Base-by-base conservation (phyloP, 2,329 filamentous ascomycete species). In the Plectosphaerella plurivora region DNA sequence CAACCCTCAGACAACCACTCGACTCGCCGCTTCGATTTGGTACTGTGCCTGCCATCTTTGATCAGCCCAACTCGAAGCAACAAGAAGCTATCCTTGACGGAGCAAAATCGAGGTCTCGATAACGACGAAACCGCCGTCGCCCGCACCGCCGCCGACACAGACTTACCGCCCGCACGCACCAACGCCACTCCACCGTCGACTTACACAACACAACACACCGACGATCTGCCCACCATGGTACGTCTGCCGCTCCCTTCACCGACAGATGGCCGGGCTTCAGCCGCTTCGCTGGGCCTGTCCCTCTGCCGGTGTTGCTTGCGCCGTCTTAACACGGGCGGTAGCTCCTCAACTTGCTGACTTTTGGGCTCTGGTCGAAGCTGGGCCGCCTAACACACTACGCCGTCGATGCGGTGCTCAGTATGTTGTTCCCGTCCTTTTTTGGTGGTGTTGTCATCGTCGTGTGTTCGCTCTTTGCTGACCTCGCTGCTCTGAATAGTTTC, bases 331-430 rank as follows among this genome's bases (percentile, higher is more conserved):
- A 68, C 70, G 62, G 59, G 63, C 58, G 59, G 67, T 71, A 84
- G 79, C 72, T 85, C 70, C 80, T 85, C 75, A 78, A 84, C 74
- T 77, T 84, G 72, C 82, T 86, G 77, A 84, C 82, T 69, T 79
- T 88, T 74, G 83, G 80, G 70, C 74, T 86, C 62, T 83, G 76
- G 79, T 78, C 76, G 74, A 86, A 97, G 93, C 81, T 97, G 74
- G 93, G 92, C 78, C 87, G 88, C 73, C 75, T 97, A 65, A 89
- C 89, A 69, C 93, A 97, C 77, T 96, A 95, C 77, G 90, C 91
- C 66, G 93, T 97, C 71, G 93, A 97, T 74, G 93, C 93, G 59
- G 91, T 97, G 61, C 84, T 97, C 63, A 78, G 90, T 94, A 83
- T 63, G 88, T 78, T 44, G 22, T 44, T 41, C 46, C 45, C 5